Percentiles rank a stretch among this genome's conserved stretches.
Evolutionary conservation across 257 asterid species (phyloP).

Genomic region (Ilex asprella): DNA sequence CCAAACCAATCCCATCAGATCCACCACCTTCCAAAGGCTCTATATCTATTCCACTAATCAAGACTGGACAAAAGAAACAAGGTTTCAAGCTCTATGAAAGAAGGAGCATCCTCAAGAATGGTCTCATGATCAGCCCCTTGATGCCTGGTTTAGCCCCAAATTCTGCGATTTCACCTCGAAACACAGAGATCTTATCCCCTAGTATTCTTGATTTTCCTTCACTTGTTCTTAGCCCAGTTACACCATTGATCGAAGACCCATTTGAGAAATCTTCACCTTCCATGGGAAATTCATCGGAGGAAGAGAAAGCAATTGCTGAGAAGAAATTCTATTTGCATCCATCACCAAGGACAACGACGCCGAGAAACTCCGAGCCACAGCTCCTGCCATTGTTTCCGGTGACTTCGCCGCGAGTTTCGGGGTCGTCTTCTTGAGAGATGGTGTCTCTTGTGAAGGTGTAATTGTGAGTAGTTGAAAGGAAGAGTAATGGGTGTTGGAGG

Average conservation of each 20-base stretch:
- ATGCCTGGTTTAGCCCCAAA: slow-evolving; percentile 31
- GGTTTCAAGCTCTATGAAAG: slow-evolving; percentile 87
- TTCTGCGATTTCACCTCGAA: slow-evolving; percentile 39
- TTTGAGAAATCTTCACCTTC: slow-evolving; percentile 30
- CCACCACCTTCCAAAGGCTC: slow-evolving; percentile 21
- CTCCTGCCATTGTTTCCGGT: slow-evolving; percentile 68
- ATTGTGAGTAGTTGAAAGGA: background rate
- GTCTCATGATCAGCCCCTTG: slow-evolving; percentile 73
- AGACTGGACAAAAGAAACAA: slow-evolving; percentile 59
- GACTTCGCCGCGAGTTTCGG: slow-evolving; percentile 63
- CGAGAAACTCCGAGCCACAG: slow-evolving; percentile 45
- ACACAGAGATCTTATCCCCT: slow-evolving; percentile 72
- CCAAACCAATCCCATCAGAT: slow-evolving; percentile 23
- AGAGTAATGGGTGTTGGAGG: background rate
- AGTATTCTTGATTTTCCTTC: slow-evolving; percentile 88
- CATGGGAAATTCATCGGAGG: slow-evolving; percentile 34
- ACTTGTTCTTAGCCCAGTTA: slow-evolving; percentile 69
- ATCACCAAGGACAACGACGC: slow-evolving; percentile 41
- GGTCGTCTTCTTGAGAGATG: slow-evolving; percentile 37
- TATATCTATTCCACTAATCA: slow-evolving; percentile 50
- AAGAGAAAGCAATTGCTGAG: slow-evolving; percentile 79
- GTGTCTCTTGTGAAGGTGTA: background rate
- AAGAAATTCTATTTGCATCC: slow-evolving; percentile 84
- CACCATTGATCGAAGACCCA: slow-evolving; percentile 65
- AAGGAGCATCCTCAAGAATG: slow-evolving; percentile 68